Conservation (phyloP, 257 asterid species). For the Solanum tarapatanum region DNA sequence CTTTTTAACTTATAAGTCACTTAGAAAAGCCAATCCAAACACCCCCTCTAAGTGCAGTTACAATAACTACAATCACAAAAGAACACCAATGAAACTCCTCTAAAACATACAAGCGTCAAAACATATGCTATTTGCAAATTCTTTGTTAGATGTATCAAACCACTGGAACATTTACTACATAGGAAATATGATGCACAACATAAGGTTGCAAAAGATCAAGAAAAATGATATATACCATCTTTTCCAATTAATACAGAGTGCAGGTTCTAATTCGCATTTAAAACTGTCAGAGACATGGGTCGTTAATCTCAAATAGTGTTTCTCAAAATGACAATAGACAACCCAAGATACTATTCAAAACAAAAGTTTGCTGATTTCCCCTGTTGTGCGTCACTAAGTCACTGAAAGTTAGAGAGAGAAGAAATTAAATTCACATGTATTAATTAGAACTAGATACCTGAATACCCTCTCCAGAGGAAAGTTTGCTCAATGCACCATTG, state of each 20-base stretch:
- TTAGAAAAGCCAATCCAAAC: background rate
- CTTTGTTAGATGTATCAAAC: background rate
- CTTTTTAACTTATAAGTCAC: background rate
- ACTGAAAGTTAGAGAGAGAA: background rate
- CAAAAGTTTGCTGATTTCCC: background rate
- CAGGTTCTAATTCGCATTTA: background rate
- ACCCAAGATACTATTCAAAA: background rate
- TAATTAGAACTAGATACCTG: slow-evolving; percentile 26
- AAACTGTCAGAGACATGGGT: background rate
- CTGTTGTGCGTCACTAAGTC: background rate
- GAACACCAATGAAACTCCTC: background rate
- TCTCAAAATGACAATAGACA: background rate
- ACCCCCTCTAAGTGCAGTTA: background rate
- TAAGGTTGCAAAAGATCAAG: background rate
- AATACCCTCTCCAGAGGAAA: slow-evolving; percentile 27
- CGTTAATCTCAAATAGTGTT: background rate
- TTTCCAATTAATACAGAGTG: background rate
- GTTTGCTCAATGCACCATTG: slow-evolving; percentile 34
- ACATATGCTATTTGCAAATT: background rate
- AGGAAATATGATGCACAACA: background rate
- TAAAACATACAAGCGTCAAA: background rate
- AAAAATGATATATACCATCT: background rate
- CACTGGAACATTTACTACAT: background rate
- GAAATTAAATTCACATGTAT: background rate
- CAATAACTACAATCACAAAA: background rate